Evolutionary conservation across 176 grass and related monocot genomes (phyloP).

Genomic region (Musa acuminata): DNA sequence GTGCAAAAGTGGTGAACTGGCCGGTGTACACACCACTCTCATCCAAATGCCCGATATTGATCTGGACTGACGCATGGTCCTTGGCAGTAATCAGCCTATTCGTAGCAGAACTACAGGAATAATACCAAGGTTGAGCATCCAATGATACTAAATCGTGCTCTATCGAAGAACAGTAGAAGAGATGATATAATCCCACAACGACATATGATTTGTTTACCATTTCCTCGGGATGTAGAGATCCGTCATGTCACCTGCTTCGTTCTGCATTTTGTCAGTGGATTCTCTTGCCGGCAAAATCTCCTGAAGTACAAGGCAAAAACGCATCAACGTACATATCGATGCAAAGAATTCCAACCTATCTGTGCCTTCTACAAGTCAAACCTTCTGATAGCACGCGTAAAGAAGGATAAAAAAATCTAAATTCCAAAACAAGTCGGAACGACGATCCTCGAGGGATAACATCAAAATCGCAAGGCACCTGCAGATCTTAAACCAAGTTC

Average conservation of each 20-base stretch:
- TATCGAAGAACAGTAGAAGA: background rate
- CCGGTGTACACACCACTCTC: conserved; percentile 3
- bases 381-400: too few species aligned
- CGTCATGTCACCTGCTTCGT: conserved; percentile 10
- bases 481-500: background rate
- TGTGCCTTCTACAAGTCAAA: too few species aligned
- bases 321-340: too few species aligned
- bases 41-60: conserved; percentile 11
- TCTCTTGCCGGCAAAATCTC: too few species aligned
- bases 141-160: too few species aligned
- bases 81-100: conserved; percentile 13
- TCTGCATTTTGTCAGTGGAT: conserved; percentile 4
- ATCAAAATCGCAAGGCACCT: background rate
- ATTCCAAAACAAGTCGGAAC: too few species aligned
- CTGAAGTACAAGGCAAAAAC: too few species aligned
- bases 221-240: conserved; percentile 16
- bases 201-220: background rate
- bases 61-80: conserved; percentile 14
- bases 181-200: background rate
- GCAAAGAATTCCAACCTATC: too few species aligned
- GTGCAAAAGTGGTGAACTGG: conserved; percentile 8
- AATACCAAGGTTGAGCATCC: background rate
- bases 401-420: too few species aligned
- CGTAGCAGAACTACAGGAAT: conserved; percentile 12
- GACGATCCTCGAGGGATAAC: background rate